Percentiles rank a stretch among this genome's conserved stretches.
Conservation (phyloP, 1,284 basidiomycete species). For the Coniferiporia sulphurascens region DNA sequence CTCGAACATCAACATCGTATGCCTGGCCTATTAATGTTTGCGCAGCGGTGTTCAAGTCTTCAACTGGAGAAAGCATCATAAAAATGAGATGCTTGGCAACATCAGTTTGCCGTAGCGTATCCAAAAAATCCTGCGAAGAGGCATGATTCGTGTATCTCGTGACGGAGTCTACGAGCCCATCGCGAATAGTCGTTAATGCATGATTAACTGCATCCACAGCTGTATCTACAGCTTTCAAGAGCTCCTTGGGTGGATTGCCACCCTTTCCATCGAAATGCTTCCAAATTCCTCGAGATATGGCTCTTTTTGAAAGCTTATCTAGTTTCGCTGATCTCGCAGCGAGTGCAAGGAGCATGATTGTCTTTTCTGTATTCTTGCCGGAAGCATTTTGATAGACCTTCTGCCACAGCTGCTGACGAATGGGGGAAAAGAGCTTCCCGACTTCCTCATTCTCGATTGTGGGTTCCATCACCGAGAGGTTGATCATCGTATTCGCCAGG, state of each 20-base stretch:
- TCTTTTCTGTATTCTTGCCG: slow-evolving; percentile 51
- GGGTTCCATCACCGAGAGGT: slow-evolving; percentile 43
- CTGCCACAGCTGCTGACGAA: slow-evolving; percentile 64
- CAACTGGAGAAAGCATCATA: slow-evolving; percentile 78
- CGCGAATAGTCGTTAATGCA: slow-evolving; percentile 49
- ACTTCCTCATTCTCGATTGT: slow-evolving; percentile 40
- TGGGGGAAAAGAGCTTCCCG: slow-evolving; percentile 36
- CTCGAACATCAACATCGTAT: slow-evolving; percentile 80
- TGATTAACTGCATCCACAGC: slow-evolving; percentile 53
- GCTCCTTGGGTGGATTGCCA: slow-evolving; percentile 2
- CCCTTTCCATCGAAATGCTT: slow-evolving; percentile 25
- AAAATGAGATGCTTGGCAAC: slow-evolving; percentile 55
- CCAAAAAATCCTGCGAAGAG: slow-evolving; percentile 41
- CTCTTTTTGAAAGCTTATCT: slow-evolving; percentile 50
- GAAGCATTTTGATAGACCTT: slow-evolving; percentile 57
- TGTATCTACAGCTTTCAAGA: slow-evolving; percentile 15
- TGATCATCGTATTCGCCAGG: slow-evolving; percentile 30
- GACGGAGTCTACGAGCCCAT: slow-evolving; percentile 58
- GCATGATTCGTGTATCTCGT: slow-evolving; percentile 59
- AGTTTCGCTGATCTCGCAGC: slow-evolving; percentile 61
- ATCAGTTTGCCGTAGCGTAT: slow-evolving; percentile 47
- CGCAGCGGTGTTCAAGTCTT: slow-evolving; percentile 65
- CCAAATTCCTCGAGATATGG: slow-evolving; percentile 40
- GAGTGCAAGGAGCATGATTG: slow-evolving; percentile 51
- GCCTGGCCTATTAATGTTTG: slow-evolving; percentile 76